Percentiles rank a stretch among this genome's conserved stretches.
These are phyloP conservation scores for Vigna nakashimae DNA, from an alignment of 306 rosid species.

Conservation along the genomic window DNA sequence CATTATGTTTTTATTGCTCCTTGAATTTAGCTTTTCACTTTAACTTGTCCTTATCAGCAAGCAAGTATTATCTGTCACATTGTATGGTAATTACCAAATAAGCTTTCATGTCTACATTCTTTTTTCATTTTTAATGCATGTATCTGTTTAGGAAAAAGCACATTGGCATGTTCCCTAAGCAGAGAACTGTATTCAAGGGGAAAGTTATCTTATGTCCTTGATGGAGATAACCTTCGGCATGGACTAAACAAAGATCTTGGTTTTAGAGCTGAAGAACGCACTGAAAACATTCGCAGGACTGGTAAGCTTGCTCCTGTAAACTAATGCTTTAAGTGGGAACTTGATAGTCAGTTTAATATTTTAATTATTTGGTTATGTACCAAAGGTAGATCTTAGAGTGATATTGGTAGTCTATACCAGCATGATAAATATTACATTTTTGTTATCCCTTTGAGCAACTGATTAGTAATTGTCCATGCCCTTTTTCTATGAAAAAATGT, in stretches of 20 bases:
- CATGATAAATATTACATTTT: conserved; percentile 31
- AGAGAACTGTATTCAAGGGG: conserved; percentile 70
- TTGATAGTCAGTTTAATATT: conserved; percentile 6
- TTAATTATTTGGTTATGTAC: conserved; percentile 17
- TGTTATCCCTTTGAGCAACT: conserved; percentile 32
- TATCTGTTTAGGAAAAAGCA: conserved; percentile 73
- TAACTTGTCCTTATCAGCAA: conserved; percentile 16
- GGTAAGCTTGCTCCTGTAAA: conserved; percentile 54
- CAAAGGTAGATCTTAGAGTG: conserved; percentile 27
- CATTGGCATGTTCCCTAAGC: conserved; percentile 78
- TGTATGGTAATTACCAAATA: conserved; percentile 7
- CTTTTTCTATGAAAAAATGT: conserved; percentile 3
- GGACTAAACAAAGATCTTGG: conserved; percentile 83
- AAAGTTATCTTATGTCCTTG: conserved; percentile 80
- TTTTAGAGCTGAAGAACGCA: conserved; percentile 76
- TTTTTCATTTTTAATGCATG: not conserved
- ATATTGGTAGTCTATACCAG: conserved; percentile 31
- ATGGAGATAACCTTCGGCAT: conserved; percentile 92
- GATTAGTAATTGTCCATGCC: conserved; percentile 1
- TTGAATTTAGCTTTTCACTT: conserved; percentile 28
- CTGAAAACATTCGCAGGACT: conserved; percentile 88
- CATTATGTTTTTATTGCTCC: conserved; percentile 33
- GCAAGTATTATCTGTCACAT: conserved; percentile 20
- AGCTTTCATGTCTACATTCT: conserved; percentile 5
- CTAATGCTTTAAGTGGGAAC: conserved; percentile 19